These are phyloP conservation scores for Phytomonas francai DNA, from an alignment of 208 protist genomes.

Conservation along the genomic window DNA sequence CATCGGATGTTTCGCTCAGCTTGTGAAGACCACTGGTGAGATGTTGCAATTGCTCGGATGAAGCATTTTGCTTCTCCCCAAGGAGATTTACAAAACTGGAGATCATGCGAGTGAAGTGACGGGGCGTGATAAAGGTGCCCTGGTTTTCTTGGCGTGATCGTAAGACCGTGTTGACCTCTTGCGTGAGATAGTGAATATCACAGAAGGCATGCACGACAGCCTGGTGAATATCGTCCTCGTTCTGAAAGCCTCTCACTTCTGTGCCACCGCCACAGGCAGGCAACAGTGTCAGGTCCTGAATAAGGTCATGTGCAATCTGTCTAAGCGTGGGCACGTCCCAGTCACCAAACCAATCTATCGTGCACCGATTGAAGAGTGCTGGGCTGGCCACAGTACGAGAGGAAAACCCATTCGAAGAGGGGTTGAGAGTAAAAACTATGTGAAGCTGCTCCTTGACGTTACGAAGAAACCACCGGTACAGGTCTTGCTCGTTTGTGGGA, in stretches of 20 bases:
- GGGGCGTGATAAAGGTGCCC: constrained; percentile 94
- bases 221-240: constrained; percentile 38
- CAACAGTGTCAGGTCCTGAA: constrained; percentile 83
- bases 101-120: constrained; percentile 98
- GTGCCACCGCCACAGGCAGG: constrained; percentile 24
- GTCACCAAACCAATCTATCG: constrained; percentile 99
- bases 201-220: constrained; percentile 88
- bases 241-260: constrained; percentile 15
- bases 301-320: constrained; percentile 92
- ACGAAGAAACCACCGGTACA: constrained; percentile 95
- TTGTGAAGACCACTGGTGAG: constrained; percentile 94
- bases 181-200: constrained; percentile 88
- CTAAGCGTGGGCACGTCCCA: constrained; percentile 93
- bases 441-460: constrained; percentile 98
- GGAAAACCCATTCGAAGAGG: constrained; percentile 93
- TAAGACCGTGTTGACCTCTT: constrained; percentile 75
- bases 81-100: constrained; percentile 93
- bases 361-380: constrained; percentile 99
- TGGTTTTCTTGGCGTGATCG: constrained; percentile 69
- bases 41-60: constrained; percentile 94
- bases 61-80: constrained; percentile 87
- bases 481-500: constrained; percentile 84
- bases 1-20: constrained; percentile 85
- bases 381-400: constrained; percentile 94
- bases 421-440: constrained; percentile 99